phyloP scores from a whole-genome alignment of 352 stramenopile genomes.

The Phytophthora foliorum region DNA sequence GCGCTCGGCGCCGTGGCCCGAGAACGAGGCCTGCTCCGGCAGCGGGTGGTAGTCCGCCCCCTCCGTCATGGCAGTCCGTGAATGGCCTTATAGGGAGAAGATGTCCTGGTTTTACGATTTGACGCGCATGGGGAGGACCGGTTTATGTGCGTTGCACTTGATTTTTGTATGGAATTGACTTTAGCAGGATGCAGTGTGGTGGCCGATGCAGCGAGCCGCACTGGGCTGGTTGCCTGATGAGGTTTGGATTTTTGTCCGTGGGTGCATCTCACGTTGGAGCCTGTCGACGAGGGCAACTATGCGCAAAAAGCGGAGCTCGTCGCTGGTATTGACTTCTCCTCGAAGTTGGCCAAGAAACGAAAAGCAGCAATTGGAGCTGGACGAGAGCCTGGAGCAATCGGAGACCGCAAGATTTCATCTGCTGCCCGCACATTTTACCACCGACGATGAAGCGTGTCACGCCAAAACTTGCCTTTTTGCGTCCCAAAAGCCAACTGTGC shows the following conservation, averaged over 20 bases:
- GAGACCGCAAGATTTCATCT: not conserved
- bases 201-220: slow-evolving; percentile 5
- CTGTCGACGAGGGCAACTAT: too few relatives aligned
- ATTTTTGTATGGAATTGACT: slow-evolving; percentile 6
- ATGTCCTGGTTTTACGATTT: slow-evolving; percentile 19
- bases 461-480: not conserved
- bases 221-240: not conserved
- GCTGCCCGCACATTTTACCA: too few relatives aligned
- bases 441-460: too few relatives aligned
- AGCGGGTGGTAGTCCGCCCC: slow-evolving; percentile 45
- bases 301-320: not conserved
- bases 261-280: not conserved
- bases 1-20: slow-evolving; percentile 38
- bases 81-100: not conserved
- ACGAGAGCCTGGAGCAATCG: not conserved
- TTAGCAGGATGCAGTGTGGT: slow-evolving; percentile 2
- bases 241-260: slow-evolving; percentile 4
- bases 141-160: slow-evolving; percentile 6
- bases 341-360: too few relatives aligned
- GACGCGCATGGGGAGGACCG: slow-evolving; percentile 6
- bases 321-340: not conserved
- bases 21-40: slow-evolving; percentile 32
- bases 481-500: not conserved
- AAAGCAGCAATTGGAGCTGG: not conserved
- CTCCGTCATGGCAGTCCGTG: slow-evolving; percentile 31